Evolutionary conservation across 2,329 filamentous ascomycete genomes (phyloP), one percentile per base, ranked within the genome.

Genomic region (Ophiostoma ips): DNA sequence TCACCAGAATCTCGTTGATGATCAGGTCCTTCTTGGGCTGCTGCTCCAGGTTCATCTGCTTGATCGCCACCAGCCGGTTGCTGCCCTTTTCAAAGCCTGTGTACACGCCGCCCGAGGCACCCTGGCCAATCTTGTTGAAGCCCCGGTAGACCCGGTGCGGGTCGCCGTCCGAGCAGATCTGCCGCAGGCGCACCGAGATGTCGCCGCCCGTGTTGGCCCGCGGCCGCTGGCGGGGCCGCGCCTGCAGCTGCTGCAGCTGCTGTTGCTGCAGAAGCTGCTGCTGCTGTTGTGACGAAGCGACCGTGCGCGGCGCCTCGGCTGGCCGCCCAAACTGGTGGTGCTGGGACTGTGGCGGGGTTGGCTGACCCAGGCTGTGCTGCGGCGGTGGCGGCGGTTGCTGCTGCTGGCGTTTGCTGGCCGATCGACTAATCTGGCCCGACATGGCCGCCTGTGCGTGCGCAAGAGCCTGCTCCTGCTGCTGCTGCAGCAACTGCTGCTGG

Each of bases 21-120:
- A 98, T 98, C 46, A 96, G 72, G 60, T 98, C 92, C 67, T 98
- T 98, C 76, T 96, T 96, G 2, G 92, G 92, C 61, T 98, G 92
- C 67, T 96, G 85, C 65, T 96, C 92, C 50, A 98, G 71, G 58
- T 96, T 96, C 92, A 98, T 98, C 71, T 98, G 92, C 71, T 98
- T 98, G 68, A 98, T 96, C 38, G 92, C 92, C 35, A 98, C 92
- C 58, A 94, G 81, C 55, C 84, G 81, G 66, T 94, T 94, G 36
- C 80, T 84, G 50, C 79, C 83, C 56, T 81, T 75, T 65, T 95
- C 87, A 62, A 90, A 87, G 3, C 90, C 92, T 0, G 87, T 95
- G 62, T 81, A 98, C 1, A 98, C 92, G 54, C 92, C 92, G 58
- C 92, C 92, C 9, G 90, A 96, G 35, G 92, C 92, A 64, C 92